phyloP scores from a whole-genome alignment of 164 flowering plant genomes.

The Hamamelis virginiana region DNA sequence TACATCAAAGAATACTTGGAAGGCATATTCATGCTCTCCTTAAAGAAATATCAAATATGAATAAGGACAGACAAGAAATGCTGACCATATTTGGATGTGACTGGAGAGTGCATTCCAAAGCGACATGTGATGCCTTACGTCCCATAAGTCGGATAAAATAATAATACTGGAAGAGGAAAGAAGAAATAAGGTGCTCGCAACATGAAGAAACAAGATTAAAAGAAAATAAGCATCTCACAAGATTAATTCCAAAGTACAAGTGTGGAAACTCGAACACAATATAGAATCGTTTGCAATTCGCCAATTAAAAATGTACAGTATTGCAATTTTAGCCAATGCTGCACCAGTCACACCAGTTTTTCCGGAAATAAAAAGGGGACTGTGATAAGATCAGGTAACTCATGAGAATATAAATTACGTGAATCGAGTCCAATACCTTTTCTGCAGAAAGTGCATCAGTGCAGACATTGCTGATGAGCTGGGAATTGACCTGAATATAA shows the following conservation, averaged over 20 bases:
- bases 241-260: too few species aligned
- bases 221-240: background rate
- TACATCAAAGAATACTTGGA: background rate
- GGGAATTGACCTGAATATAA: slow-evolving; percentile 83
- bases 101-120: slow-evolving; percentile 94
- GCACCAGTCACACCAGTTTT: too few species aligned
- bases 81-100: slow-evolving; percentile 97
- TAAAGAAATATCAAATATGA: slow-evolving; percentile 1
- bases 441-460: slow-evolving; percentile 99
- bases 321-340: too few species aligned
- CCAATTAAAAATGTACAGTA: too few species aligned
- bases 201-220: background rate
- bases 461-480: slow-evolving; percentile 96
- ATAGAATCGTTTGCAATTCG: background rate
- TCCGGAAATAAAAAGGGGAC: background rate
- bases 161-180: slow-evolving; percentile 66
- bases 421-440: slow-evolving; percentile 55
- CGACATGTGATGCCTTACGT: slow-evolving; percentile 94
- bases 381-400: background rate
- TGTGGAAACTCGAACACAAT: too few species aligned
- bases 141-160: slow-evolving; percentile 98
- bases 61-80: background rate
- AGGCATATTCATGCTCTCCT: background rate
- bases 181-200: background rate
- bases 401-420: background rate